Base-by-base conservation (phyloP, 495 filamentous ascomycete species). In the Penicillium riverlandense region DNA sequence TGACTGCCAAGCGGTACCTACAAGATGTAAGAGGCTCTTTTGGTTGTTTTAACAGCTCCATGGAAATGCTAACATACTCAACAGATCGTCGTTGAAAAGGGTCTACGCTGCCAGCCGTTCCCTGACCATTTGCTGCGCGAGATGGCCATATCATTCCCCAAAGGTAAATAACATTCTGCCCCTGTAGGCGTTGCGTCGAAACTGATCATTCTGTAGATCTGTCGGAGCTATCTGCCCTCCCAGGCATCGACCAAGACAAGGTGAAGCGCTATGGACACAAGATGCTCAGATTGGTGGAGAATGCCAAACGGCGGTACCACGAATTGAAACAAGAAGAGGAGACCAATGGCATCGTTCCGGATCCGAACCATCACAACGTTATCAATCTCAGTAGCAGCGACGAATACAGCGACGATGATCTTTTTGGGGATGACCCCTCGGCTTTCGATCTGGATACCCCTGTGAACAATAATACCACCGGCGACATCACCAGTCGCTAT, bases 101-200 rank as follows among this genome's bases (percentile, higher is more conserved):
- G 66, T 9, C 67, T 87, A 13, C 79, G 83, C 9, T 72, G 67
- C 12, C 67, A 75, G 39, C 83, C 85, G 2, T 97, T 97, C 59
- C 82, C 83, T 1, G 88, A 96, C 53, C 74, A 72, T 27, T 70
- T 87, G 1, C 68, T 94, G 40, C 82, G 89, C 22, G 82, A 88
- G 54, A 95, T 98, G 84, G 88, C 79, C 6, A 85, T 95, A 34
- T 54, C 67, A 28, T 89, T 85, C 37, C 83, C 91, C 49, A 83
- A 76, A 53, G 67, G 77, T 63, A 72, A 68, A 29, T 33, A 10
- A 10, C 3, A 22, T 15, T 8, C 7, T 40, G 22, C 22, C 4
- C 2, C 22, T 22, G 4, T 22, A 22, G 22, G 22, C 22, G 22
- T 22, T 22, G 22, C 2, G 22, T 22, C 22, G 22, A 22, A 22